A percentile compares a stretch with the other conserved stretches of the same genome.
phyloP scores from a whole-genome alignment of 805 yeast genomes.

The Isabelozyma rhagii region DNA sequence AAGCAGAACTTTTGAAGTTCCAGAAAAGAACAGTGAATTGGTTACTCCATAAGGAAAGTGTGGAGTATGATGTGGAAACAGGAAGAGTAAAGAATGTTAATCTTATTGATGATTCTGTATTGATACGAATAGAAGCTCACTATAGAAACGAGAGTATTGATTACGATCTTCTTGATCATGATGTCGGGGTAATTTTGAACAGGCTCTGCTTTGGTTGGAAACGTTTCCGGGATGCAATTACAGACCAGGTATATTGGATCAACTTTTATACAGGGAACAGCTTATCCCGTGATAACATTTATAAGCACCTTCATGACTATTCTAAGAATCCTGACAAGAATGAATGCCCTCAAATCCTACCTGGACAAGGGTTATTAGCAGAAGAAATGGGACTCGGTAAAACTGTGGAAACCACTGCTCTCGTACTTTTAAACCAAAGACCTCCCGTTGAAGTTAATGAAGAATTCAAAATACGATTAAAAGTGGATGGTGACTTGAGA shows the following conservation, averaged over 20 bases:
- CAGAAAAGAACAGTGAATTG: conserved; percentile 56
- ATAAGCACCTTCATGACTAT: conserved; percentile 25
- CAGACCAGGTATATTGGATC: conserved; percentile 34
- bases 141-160: conserved; percentile 1
- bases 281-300: conserved; percentile 27
- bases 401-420: conserved; percentile 77
- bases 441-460: conserved; percentile 29
- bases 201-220: conserved; percentile 54
- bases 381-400: conserved; percentile 99
- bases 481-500: conserved; percentile 41
- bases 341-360: conserved; percentile 25
- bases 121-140: neutral
- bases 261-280: conserved; percentile 52
- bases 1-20: conserved; percentile 43
- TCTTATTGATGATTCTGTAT: neutral
- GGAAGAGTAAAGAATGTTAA: neutral
- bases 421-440: conserved; percentile 62
- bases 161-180: conserved; percentile 12
- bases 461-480: conserved; percentile 22
- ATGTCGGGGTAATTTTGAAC: conserved; percentile 32
- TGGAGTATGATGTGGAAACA: conserved; percentile 23
- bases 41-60: conserved; percentile 53
- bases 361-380: conserved; percentile 68
- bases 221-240: conserved; percentile 8
- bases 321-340: conserved; percentile 14